phyloP scores from a whole-genome alignment of 1,284 basidiomycete species.

The Hemileia vastatrix region DNA sequence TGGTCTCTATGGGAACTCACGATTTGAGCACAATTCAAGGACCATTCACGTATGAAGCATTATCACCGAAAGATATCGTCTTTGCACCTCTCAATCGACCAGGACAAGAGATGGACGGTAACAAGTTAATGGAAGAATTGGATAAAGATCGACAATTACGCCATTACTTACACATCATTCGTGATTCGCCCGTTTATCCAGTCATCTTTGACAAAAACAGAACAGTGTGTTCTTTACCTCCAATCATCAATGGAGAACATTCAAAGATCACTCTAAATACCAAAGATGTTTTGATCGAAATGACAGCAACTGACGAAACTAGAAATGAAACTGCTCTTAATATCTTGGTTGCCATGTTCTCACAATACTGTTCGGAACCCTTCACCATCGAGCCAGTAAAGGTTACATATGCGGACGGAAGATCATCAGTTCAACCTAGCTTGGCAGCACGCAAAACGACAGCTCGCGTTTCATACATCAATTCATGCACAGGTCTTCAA shows the following conservation, averaged over 20 bases:
- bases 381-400: conserved; percentile 85
- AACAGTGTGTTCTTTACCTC: conserved; percentile 86
- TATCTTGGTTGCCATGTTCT: conserved; percentile 90
- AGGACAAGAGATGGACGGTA: conserved; percentile 50
- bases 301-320: conserved; percentile 93
- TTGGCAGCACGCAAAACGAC: conserved; percentile 61
- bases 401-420: conserved; percentile 62
- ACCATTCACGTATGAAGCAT: conserved; percentile 65
- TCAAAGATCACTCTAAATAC: conserved; percentile 95
- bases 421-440: conserved; percentile 66
- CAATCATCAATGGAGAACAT: conserved; percentile 94
- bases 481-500: conserved; percentile 80
- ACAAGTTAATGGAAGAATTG: too few species aligned
- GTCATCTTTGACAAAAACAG: conserved; percentile 88
- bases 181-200: conserved; percentile 88
- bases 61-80: conserved; percentile 76
- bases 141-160: conserved; percentile 72
- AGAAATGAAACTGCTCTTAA: conserved; percentile 84
- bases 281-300: conserved; percentile 88
- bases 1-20: conserved; percentile 97
- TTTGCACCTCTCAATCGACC: conserved; percentile 67
- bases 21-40: conserved; percentile 80
- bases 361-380: conserved; percentile 83
- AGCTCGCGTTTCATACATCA: conserved; percentile 80
- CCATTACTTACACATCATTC: conserved; percentile 81